These are phyloP conservation scores for Mycosarcoma mackinlayi DNA, from an alignment of 1,284 basidiomycete genomes.

Conservation along the genomic window DNA sequence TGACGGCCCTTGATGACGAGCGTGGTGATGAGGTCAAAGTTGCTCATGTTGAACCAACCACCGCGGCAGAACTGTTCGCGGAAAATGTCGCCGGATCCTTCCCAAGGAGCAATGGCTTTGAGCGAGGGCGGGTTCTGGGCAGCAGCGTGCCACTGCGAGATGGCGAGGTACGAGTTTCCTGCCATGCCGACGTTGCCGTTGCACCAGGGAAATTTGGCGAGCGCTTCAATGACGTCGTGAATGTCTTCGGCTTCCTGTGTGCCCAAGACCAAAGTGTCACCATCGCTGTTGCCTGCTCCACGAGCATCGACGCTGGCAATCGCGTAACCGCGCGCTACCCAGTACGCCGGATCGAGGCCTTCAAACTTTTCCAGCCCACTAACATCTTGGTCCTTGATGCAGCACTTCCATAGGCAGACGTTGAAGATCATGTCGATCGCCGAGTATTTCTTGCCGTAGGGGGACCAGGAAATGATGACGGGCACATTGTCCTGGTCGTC, in stretches of 20 bases:
- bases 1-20: slow-evolving; percentile 47
- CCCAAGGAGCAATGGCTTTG: slow-evolving; percentile 62
- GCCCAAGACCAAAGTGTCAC: slow-evolving; percentile 24
- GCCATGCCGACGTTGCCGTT: slow-evolving; percentile 48
- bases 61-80: slow-evolving; percentile 48
- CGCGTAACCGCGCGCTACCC: slow-evolving; percentile 57
- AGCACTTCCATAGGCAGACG: slow-evolving; percentile 20
- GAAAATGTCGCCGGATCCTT: slow-evolving; percentile 48
- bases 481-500: slow-evolving; percentile 38
- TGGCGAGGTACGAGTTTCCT: slow-evolving; percentile 58
- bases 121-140: slow-evolving; percentile 55
- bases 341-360: slow-evolving; percentile 63
- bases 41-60: slow-evolving; percentile 41
- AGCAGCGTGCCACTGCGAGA: slow-evolving; percentile 54
- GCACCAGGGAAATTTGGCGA: slow-evolving; percentile 48
- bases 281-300: slow-evolving; percentile 49
- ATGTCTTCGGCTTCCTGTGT: slow-evolving; percentile 42
- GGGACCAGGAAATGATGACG: slow-evolving; percentile 56
- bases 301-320: slow-evolving; percentile 57
- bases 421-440: slow-evolving; percentile 20
- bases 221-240: slow-evolving; percentile 48
- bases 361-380: slow-evolving; percentile 59
- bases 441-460: slow-evolving; percentile 54
- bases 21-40: slow-evolving; percentile 50
- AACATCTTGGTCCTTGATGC: slow-evolving; percentile 39